Evolutionary conservation across 495 filamentous ascomycete species (phyloP).

Genomic region (Aspergillus baeticus): DNA sequence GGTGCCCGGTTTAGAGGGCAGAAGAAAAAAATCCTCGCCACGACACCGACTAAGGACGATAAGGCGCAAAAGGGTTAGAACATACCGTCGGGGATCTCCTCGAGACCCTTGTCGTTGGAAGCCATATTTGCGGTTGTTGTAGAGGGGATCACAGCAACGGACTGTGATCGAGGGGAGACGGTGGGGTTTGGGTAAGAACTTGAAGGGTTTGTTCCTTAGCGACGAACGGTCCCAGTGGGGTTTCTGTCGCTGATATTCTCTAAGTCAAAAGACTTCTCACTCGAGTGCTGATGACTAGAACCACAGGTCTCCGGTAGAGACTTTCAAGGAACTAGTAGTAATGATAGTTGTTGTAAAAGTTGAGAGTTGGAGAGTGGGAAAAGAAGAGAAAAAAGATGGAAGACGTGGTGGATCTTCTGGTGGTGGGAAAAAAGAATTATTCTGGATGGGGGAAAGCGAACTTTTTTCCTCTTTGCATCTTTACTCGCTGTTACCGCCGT

Average conservation of each 20-base stretch:
- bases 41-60: neutral
- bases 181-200: constrained; percentile 37
- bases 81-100: constrained; percentile 90
- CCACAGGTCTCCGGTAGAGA: constrained; percentile 41
- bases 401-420: constrained; percentile 26
- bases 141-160: constrained; percentile 68
- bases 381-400: constrained; percentile 20
- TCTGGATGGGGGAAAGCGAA: constrained; percentile 12
- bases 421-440: constrained; percentile 32
- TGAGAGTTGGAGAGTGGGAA: constrained; percentile 27
- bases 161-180: constrained; percentile 51
- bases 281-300: constrained; percentile 30
- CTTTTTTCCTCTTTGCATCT: constrained; percentile 36
- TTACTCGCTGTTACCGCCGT: constrained; percentile 12
- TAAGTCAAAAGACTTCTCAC: constrained; percentile 33
- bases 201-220: constrained; percentile 31
- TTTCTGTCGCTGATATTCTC: constrained; percentile 30
- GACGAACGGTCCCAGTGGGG: constrained; percentile 35
- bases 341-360: constrained; percentile 13
- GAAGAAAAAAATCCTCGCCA: constrained; percentile 21
- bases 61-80: constrained; percentile 20
- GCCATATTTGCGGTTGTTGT: constrained; percentile 85
- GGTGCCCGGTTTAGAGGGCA: constrained; percentile 9
- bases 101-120: constrained; percentile 88
- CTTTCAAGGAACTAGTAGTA: constrained; percentile 27